These are phyloP conservation scores for Leccinum obscurum DNA, from an alignment of 768 basidiomycete species.

Conservation along the genomic window DNA sequence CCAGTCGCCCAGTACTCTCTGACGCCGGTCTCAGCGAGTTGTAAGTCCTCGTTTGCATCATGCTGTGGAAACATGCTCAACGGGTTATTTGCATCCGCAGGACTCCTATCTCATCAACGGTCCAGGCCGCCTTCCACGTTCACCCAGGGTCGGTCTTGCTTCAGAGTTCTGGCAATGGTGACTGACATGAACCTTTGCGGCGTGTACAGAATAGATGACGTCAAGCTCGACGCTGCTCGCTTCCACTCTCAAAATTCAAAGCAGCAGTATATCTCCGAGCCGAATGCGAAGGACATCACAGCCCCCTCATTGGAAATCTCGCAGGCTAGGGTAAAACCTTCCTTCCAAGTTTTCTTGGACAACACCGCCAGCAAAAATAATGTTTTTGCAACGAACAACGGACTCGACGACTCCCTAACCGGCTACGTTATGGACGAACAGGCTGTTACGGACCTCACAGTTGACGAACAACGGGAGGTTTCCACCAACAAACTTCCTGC, in stretches of 20 bases:
- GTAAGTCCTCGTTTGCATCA: slow-evolving; percentile 27
- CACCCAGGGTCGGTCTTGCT: slow-evolving; percentile 38
- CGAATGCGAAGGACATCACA: slow-evolving; percentile 29
- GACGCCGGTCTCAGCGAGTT: slow-evolving; percentile 24
- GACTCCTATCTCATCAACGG: slow-evolving; percentile 14
- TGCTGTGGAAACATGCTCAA: slow-evolving; percentile 16
- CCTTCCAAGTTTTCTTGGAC: slow-evolving; percentile 26
- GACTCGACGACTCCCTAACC: neutral
- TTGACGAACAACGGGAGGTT: neutral
- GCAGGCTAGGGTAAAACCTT: slow-evolving; percentile 2
- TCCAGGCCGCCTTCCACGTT: slow-evolving; percentile 37
- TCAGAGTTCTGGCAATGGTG: slow-evolving; percentile 1
- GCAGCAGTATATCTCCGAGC: slow-evolving; percentile 33
- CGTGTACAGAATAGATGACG: slow-evolving; percentile 20
- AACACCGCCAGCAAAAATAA: slow-evolving; percentile 23
- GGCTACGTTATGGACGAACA: neutral
- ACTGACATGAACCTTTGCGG: slow-evolving; percentile 15
- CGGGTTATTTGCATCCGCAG: slow-evolving; percentile 14
- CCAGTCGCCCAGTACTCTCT: slow-evolving; percentile 39
- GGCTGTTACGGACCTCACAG: neutral
- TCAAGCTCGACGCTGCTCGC: slow-evolving; percentile 24
- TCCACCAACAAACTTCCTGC: neutral
- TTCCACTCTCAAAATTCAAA: slow-evolving; percentile 33
- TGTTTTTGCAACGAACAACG: slow-evolving; percentile 20
- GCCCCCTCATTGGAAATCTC: slow-evolving; percentile 30